These are phyloP conservation scores for Candida arabinofermentans DNA, from an alignment of 805 yeast species.

Conservation along the genomic window DNA sequence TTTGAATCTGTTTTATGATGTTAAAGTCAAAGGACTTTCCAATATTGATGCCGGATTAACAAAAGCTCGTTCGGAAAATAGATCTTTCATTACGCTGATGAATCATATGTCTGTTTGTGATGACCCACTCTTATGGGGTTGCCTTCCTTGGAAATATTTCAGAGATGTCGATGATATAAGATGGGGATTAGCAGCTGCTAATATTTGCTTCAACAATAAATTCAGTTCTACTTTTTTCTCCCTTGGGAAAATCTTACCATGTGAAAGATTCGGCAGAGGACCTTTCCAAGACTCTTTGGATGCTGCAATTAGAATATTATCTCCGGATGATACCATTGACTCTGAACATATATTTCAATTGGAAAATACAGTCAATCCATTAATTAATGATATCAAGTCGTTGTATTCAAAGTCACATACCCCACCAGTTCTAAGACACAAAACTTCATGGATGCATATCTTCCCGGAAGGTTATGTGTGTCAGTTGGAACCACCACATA, in stretches of 20 bases:
- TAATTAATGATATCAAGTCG: constrained; percentile 13
- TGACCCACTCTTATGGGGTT: constrained; percentile 89
- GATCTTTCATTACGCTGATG: constrained; percentile 83
- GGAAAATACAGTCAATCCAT: background rate
- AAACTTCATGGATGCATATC: constrained; percentile 87
- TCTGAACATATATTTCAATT: constrained; percentile 32
- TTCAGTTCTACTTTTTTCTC: constrained; percentile 62
- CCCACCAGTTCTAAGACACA: constrained; percentile 56
- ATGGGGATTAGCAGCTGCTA: constrained; percentile 94
- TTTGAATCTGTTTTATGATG: constrained; percentile 58
- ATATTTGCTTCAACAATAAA: constrained; percentile 71
- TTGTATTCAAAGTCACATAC: constrained; percentile 33
- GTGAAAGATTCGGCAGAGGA: constrained; percentile 86
- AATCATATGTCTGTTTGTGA: constrained; percentile 91
- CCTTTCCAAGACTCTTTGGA: constrained; percentile 90
- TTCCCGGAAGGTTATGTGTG: constrained; percentile 95
- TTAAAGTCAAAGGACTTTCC: constrained; percentile 57
- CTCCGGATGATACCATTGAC: constrained; percentile 70
- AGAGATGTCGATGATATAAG: constrained; percentile 62
- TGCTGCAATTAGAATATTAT: constrained; percentile 74
- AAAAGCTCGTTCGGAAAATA: constrained; percentile 59
- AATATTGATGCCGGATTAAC: constrained; percentile 60
- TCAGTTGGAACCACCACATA: constrained; percentile 74
- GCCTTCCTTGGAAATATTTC: constrained; percentile 69
- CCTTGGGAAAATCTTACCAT: constrained; percentile 82